These are phyloP conservation scores for Juncus effusus DNA, from an alignment of 176 grass and related monocot species.

Conservation along the genomic window DNA sequence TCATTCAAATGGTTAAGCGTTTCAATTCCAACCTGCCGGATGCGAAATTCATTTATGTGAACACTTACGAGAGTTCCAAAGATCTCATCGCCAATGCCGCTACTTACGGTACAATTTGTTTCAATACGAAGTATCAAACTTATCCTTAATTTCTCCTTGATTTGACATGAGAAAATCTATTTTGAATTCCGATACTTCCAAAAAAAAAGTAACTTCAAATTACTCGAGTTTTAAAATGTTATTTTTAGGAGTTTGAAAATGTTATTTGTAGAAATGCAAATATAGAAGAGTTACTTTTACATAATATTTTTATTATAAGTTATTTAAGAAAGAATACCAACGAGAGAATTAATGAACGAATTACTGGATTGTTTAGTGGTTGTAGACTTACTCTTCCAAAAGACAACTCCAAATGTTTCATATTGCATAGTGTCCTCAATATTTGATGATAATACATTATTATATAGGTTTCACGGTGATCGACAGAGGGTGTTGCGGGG, in stretches of 20 bases:
- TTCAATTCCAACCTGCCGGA: slow-evolving; percentile 39
- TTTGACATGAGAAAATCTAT: neutral
- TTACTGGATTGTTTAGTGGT: too few species aligned
- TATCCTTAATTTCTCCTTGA: neutral
- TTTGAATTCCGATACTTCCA: neutral
- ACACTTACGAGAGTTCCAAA: slow-evolving; percentile 47
- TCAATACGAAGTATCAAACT: neutral
- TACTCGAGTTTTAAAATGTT: too few species aligned
- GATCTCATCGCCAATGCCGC: slow-evolving; percentile 47
- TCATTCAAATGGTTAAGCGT: slow-evolving; percentile 60
- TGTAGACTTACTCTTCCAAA: too few species aligned
- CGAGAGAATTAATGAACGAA: too few species aligned
- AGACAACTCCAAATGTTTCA: too few species aligned
- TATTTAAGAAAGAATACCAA: too few species aligned
- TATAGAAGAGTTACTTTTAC: neutral
- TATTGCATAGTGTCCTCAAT: too few species aligned
- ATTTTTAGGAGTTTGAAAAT: too few species aligned
- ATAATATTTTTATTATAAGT: neutral
- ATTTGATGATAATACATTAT: neutral
- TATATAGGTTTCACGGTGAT: slow-evolving; percentile 51
- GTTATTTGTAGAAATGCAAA: too few species aligned
- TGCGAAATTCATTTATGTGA: slow-evolving; percentile 51
- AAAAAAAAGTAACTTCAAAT: too few species aligned
- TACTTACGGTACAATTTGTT: slow-evolving; percentile 33
- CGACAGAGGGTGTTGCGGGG: slow-evolving; percentile 80